Base-by-base conservation (phyloP, 1,284 basidiomycete genomes). In the Ganoderma lingzhi region DNA sequence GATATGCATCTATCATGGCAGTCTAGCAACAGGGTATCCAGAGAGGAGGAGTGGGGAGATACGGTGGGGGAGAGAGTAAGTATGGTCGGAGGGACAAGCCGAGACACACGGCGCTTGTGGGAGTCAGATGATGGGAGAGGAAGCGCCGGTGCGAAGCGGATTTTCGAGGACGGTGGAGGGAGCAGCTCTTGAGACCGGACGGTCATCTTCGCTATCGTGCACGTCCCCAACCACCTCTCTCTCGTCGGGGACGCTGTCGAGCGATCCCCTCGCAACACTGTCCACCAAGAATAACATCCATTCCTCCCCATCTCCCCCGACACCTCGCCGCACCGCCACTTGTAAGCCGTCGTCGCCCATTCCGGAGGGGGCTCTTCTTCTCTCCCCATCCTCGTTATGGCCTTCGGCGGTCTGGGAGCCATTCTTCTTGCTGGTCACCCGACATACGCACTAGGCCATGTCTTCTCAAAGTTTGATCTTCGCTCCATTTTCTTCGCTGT, bases 401-500 rank as follows among this genome's bases (percentile, higher is more conserved):
- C 87, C 78, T 82, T 91, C 69, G 89, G 87, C 76, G 87, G 87
- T 70, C 80, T 92, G 75, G 75, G 75, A 75, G 81, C 91, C 73
- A 84, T 92, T 79, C 87, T 89, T 70, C 83, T 90, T 75, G 86
- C 85, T 75, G 83, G 84, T 30, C 82, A 87, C 76, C 79, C 84
- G 68, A 80, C 86, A 66, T 83, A 87, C 76, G 82, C 87, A 30
- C 67, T 78, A 72, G 80, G 82, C 74, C 78, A 84, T 72, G 77
- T 90, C 71, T 80, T 86, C 73, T 84, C 84, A 71, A 87, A 87
- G 77, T 83, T 88, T 68, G 90, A 91, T 79, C 80, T 92, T 78
- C 87, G 87, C 80, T 90, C 90, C 73, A 82, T 92, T 75, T 84
- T 93, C 78, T 88, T 88, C 76, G 84, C 87, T 68, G 82, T 91